Evolutionary conservation across 345 rosid species (phyloP).

Genomic region (Xanthoceras sorbifolium): DNA sequence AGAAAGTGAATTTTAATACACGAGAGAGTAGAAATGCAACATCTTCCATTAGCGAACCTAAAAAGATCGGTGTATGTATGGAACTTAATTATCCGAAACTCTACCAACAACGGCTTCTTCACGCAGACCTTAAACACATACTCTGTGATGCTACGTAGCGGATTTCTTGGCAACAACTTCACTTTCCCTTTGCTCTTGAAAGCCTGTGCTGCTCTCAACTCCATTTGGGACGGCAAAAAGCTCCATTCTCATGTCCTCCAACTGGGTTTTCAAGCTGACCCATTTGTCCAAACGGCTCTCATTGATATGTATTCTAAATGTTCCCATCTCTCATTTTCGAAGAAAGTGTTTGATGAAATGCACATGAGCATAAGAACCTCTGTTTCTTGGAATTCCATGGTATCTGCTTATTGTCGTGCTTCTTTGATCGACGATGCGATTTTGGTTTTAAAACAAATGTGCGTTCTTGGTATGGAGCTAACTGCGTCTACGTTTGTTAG

Average conservation of each 20-base stretch:
- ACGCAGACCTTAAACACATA: constrained; percentile 13
- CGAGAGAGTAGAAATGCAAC: not conserved
- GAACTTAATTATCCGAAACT: constrained; percentile 31
- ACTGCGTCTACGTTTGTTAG: constrained; percentile 31
- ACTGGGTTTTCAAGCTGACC: constrained; percentile 25
- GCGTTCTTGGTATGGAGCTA: constrained; percentile 31
- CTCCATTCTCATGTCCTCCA: constrained; percentile 21
- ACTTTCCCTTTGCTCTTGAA: constrained; percentile 31
- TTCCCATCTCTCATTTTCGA: constrained; percentile 1
- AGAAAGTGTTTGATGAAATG: constrained; percentile 35
- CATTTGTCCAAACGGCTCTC: constrained; percentile 27
- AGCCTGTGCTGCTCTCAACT: constrained; percentile 20
- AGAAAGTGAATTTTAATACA: too few species aligned
- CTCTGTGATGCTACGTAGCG: constrained; percentile 17
- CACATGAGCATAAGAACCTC: constrained; percentile 18
- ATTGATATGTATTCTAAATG: constrained; percentile 36
- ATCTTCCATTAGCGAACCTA: not conserved
- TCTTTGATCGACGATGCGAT: constrained; percentile 21
- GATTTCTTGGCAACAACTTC: constrained; percentile 29
- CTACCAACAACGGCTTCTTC: constrained; percentile 21
- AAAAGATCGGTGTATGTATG: constrained; percentile 20
- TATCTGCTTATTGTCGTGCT: constrained; percentile 30
- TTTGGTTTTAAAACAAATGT: constrained; percentile 21
- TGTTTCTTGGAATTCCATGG: constrained; percentile 35
- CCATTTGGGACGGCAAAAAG: constrained; percentile 15